These are phyloP conservation scores for Hyaloscypha bicolor DNA, from an alignment of 495 filamentous ascomycete genomes.

Conservation along the genomic window DNA sequence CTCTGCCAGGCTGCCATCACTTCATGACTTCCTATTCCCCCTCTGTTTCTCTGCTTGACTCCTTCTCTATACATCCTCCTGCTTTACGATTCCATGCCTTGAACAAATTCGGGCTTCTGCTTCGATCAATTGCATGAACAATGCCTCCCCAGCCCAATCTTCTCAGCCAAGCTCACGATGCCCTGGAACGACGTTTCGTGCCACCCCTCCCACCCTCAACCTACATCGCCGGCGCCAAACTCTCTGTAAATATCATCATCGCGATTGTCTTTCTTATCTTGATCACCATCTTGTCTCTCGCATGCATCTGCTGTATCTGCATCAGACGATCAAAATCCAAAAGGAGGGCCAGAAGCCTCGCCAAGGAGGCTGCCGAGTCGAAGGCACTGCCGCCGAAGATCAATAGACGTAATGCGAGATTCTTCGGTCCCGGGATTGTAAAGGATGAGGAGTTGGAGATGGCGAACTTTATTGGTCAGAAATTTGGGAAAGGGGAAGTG, in stretches of 20 bases:
- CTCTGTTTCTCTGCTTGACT: neutral
- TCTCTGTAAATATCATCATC: slow-evolving; percentile 5
- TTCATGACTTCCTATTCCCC: neutral
- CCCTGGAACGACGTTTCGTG: neutral
- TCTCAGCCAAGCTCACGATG: neutral
- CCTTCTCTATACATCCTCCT: neutral
- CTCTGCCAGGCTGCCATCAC: neutral
- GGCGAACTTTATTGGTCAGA: neutral
- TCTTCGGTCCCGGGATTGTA: neutral
- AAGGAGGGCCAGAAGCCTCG: neutral
- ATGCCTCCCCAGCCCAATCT: neutral
- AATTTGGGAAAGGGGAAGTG: neutral
- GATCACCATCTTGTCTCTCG: neutral
- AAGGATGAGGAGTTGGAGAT: neutral
- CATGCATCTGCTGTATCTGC: neutral
- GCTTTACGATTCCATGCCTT: neutral
- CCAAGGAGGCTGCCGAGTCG: neutral
- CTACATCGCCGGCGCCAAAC: neutral
- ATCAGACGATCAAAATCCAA: neutral
- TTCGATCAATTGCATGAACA: neutral
- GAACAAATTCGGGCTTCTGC: neutral
- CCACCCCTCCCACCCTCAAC: slow-evolving; percentile 9
- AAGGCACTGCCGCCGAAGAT: slow-evolving; percentile 5
- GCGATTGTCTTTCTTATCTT: neutral
- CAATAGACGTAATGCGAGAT: slow-evolving; percentile 7